phyloP scores from a whole-genome alignment of 345 rosid species.

The Gossypium rotundifolium region DNA sequence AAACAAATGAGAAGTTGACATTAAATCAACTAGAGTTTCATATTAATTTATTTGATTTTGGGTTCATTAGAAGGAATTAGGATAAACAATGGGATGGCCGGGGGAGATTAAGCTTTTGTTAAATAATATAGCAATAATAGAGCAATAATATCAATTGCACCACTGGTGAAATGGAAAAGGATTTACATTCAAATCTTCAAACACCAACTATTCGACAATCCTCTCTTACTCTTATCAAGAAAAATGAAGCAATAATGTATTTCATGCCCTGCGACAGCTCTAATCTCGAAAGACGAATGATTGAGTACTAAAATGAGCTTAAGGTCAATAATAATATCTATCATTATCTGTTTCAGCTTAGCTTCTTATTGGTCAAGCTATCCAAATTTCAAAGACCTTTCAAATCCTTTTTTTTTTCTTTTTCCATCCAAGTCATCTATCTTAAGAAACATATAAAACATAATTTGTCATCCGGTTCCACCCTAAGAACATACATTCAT shows the following conservation, averaged over 20 bases:
- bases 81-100: neutral
- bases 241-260: neutral
- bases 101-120: neutral
- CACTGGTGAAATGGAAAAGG: no score
- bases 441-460: neutral
- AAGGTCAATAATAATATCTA: neutral
- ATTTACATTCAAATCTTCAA: no score
- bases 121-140: neutral
- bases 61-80: neutral
- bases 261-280: neutral
- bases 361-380: neutral
- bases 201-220: no score
- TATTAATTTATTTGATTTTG: neutral
- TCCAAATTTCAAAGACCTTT: neutral
- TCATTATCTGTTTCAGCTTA: neutral
- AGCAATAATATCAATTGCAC: no score
- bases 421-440: neutral
- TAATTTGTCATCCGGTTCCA: neutral
- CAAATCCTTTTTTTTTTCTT: neutral
- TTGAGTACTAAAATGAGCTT: neutral
- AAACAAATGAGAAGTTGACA: neutral
- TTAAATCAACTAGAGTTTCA: neutral
- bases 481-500: neutral
- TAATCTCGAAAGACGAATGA: neutral
- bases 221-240: no score